Percentiles rank a stretch among this genome's conserved stretches.
Evolutionary conservation across 2,329 filamentous ascomycete species (phyloP).

Genomic region (Alternaria sp.): DNA sequence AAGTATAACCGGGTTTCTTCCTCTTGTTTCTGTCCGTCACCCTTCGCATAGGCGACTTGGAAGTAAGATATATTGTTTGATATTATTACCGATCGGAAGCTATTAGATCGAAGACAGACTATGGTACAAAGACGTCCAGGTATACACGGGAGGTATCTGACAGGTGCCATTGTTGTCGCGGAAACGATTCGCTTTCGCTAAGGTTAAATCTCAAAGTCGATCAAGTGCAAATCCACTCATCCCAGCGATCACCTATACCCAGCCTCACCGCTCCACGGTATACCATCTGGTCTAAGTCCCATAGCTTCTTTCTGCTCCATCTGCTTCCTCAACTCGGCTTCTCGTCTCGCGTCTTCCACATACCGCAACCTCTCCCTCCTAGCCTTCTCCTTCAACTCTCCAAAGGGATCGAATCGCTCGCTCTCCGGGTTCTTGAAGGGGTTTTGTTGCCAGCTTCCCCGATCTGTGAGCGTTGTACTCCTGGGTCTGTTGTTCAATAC

Average conservation of each 20-base stretch:
- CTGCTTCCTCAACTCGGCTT: constrained; percentile 25
- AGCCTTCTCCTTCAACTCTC: constrained; percentile 44
- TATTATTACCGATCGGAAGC: neutral
- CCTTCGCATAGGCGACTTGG: neutral
- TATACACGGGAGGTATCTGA: neutral
- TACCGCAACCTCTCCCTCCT: constrained; percentile 33
- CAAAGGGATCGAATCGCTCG: constrained; percentile 48
- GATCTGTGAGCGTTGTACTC: constrained; percentile 44
- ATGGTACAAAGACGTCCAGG: neutral
- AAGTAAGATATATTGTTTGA: neutral
- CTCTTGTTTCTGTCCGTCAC: fast-evolving
- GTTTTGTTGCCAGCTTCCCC: constrained; percentile 43
- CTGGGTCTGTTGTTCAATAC: constrained; percentile 40
- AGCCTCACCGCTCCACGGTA: constrained; percentile 6
- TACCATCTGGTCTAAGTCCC: constrained; percentile 28
- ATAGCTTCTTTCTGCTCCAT: constrained; percentile 36
- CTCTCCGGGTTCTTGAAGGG: constrained; percentile 44
- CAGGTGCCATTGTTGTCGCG: neutral
- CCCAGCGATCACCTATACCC: constrained; percentile 4
- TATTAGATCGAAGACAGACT: neutral
- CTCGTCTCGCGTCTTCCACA: constrained; percentile 30
- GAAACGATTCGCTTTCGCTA: neutral
- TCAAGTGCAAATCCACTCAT: neutral
- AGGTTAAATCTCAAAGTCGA: neutral
- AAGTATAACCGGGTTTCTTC: neutral